Conservation (phyloP, 768 basidiomycete species). For the Boletus sp. region DNA sequence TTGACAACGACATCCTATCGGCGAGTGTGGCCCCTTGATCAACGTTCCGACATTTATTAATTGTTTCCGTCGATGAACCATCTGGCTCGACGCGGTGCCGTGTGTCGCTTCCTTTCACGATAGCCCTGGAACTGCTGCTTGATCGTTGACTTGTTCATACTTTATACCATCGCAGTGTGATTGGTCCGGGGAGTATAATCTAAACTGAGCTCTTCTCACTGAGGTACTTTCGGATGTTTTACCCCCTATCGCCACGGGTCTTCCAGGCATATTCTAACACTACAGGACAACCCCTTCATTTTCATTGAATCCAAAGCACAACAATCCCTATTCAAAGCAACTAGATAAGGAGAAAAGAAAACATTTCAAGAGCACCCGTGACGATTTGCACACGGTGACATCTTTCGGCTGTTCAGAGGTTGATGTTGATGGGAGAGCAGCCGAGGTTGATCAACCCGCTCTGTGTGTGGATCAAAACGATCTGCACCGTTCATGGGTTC, state of each 20-base stretch:
- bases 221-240: neutral
- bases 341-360: too few species aligned
- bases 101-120: neutral
- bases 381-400: too few species aligned
- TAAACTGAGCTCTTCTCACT: neutral
- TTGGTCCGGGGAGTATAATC: neutral
- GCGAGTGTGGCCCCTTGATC: too few species aligned
- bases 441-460: constrained; percentile 9
- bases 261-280: too few species aligned
- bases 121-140: too few species aligned
- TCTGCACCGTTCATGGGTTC: neutral
- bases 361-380: too few species aligned
- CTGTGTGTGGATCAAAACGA: neutral
- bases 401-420: neutral
- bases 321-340: too few species aligned
- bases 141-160: neutral
- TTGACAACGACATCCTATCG: too few species aligned
- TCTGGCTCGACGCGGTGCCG: neutral
- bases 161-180: neutral
- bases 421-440: constrained; percentile 8
- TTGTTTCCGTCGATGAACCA: neutral
- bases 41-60: neutral
- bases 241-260: neutral
- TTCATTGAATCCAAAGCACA: too few species aligned
- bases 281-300: too few species aligned